Evolutionary conservation across 2,329 filamentous ascomycete species (phyloP).

Genomic region (Teratosphaeria pseudoeucalypti): DNA sequence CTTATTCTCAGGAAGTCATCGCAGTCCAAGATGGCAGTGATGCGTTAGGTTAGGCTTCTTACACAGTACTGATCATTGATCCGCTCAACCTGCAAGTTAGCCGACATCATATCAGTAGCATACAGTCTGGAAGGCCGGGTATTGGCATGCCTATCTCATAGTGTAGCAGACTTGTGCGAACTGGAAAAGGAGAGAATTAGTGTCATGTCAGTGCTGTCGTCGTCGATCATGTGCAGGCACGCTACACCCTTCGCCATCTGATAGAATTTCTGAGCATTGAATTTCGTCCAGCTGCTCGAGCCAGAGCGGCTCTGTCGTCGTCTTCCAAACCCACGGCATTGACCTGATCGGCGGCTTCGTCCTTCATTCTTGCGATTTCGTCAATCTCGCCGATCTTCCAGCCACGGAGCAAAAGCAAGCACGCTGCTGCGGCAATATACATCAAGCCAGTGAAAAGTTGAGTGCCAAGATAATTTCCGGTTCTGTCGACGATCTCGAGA

Average conservation of each 20-base stretch:
- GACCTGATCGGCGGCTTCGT: conserved; percentile 12
- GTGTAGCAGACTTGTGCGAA: too few species aligned
- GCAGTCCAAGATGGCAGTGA: too few species aligned
- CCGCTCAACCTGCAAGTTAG: too few species aligned
- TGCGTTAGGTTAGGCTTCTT: too few species aligned
- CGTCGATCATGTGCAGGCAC: neutral
- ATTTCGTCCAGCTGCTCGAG: conserved; percentile 16
- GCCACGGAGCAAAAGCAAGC: conserved; percentile 44
- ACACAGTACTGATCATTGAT: too few species aligned
- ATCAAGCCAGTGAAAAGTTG: conserved; percentile 53
- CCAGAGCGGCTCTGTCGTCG: conserved; percentile 12
- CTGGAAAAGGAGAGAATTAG: too few species aligned
- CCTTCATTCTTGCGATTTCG: conserved; percentile 26
- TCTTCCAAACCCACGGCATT: conserved; percentile 16
- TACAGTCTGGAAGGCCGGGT: too few species aligned
- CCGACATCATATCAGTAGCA: too few species aligned
- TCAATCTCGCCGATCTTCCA: conserved; percentile 52
- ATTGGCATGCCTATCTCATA: too few species aligned
- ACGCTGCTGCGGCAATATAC: conserved; percentile 48
- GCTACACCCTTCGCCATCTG: conserved; percentile 24
- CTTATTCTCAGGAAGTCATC: too few species aligned
- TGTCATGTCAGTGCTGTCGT: too few species aligned
- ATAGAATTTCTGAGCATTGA: conserved; percentile 18
- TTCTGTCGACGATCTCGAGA: conserved; percentile 40
- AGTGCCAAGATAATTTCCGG: conserved; percentile 45